A percentile compares a stretch with the other conserved stretches of the same genome.
These are phyloP conservation scores for Takashimella tepidaria DNA, from an alignment of 1,284 basidiomycete genomes.

Conservation along the genomic window DNA sequence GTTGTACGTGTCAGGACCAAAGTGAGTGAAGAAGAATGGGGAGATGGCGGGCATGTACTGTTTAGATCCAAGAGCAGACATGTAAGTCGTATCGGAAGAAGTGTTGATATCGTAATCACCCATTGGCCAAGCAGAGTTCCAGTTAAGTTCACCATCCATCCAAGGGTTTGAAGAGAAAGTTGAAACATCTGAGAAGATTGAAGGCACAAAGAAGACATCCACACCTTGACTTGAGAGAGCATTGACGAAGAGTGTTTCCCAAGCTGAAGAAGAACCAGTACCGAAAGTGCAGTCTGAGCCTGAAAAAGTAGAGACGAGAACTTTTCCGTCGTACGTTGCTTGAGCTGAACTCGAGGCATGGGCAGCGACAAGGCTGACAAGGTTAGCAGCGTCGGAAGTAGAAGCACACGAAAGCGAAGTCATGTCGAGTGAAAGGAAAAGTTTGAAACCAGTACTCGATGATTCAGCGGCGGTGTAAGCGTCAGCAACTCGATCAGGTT, in stretches of 20 bases:
- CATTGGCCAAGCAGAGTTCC: slow-evolving; percentile 51
- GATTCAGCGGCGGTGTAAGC: slow-evolving; percentile 56
- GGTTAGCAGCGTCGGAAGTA: slow-evolving; percentile 52
- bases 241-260: slow-evolving; percentile 22
- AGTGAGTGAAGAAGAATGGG: slow-evolving; percentile 48
- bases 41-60: slow-evolving; percentile 46
- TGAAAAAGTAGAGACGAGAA: slow-evolving; percentile 69
- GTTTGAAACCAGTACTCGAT: slow-evolving; percentile 55
- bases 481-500: slow-evolving; percentile 57
- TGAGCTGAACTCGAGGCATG: slow-evolving; percentile 61
- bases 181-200: slow-evolving; percentile 38
- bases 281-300: slow-evolving; percentile 70
- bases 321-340: slow-evolving; percentile 54
- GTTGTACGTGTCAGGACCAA: slow-evolving; percentile 34
- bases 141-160: slow-evolving; percentile 49
- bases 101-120: slow-evolving; percentile 28
- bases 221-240: slow-evolving; percentile 13
- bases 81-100: slow-evolving; percentile 23
- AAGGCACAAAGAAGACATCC: slow-evolving; percentile 43
- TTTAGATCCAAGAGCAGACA: slow-evolving; percentile 31
- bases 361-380: slow-evolving; percentile 58
- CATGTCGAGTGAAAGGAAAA: slow-evolving; percentile 57
- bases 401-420: slow-evolving; percentile 53
- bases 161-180: slow-evolving; percentile 26
- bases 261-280: slow-evolving; percentile 41